Evolutionary conservation across 176 grass and related monocot species (phyloP).

Genomic region (Alloteropsis semialata): DNA sequence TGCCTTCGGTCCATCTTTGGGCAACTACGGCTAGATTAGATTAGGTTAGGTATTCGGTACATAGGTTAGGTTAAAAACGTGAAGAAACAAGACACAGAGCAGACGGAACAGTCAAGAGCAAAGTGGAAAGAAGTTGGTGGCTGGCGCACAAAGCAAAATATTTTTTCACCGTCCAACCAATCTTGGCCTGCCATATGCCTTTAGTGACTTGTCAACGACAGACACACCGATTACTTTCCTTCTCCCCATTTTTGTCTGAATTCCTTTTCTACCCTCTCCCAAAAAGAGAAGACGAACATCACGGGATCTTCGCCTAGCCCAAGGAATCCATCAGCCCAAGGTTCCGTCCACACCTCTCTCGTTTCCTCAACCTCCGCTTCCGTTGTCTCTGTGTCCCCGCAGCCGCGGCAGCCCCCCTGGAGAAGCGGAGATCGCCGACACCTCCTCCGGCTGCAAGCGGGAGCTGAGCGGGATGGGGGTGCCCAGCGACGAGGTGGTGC

Average conservation of each 20-base stretch:
- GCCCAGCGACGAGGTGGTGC: conserved; percentile 72
- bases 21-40: neutral
- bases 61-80: neutral
- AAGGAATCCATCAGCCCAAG: neutral
- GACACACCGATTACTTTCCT: neutral
- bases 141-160: neutral
- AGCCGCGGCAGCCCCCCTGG: neutral
- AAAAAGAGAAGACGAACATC: too few species aligned
- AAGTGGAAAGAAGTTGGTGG: neutral
- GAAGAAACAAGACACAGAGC: neutral
- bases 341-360: neutral
- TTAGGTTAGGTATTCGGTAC: neutral
- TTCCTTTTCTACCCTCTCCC: neutral
- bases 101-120: neutral
- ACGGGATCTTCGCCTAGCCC: neutral
- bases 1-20: neutral
- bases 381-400: neutral
- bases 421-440: neutral
- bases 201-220: neutral
- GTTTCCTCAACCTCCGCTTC: neutral
- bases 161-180: neutral
- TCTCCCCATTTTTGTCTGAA: neutral
- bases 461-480: conserved; percentile 39
- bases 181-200: neutral
- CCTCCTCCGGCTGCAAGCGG: too few species aligned